A percentile compares a stretch with the other conserved stretches of the same genome.
Conservation (phyloP, 129 eudicot genomes). For the Logfia minima region DNA sequence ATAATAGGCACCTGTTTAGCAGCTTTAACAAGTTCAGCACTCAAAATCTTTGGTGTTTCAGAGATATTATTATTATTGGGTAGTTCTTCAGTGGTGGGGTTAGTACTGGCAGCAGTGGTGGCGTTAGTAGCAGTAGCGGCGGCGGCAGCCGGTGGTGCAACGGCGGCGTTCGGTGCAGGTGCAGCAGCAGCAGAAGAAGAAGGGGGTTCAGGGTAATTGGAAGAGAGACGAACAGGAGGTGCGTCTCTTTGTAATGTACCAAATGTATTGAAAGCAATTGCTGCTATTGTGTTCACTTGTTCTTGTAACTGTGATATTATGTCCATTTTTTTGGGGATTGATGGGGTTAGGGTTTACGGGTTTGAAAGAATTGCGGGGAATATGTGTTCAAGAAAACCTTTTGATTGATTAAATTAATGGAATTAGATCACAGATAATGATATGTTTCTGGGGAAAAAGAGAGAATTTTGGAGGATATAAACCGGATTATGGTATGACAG, state of each 20-base stretch:
- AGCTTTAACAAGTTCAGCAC: constrained; percentile 82
- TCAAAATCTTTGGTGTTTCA: constrained; percentile 67
- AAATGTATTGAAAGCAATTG: constrained; percentile 58
- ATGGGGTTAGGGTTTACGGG: constrained; percentile 8
- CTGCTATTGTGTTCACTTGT: constrained; percentile 58
- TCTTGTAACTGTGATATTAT: constrained; percentile 69
- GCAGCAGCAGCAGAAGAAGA: constrained; percentile 30
- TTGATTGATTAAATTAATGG: not conserved
- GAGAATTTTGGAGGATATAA: too few species aligned
- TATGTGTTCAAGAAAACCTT: not conserved
- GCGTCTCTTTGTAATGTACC: constrained; percentile 81
- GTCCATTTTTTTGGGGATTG: constrained; percentile 33
- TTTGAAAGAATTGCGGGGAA: not conserved
- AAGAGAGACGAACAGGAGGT: constrained; percentile 70
- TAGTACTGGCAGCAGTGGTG: constrained; percentile 30
- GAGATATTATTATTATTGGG: constrained; percentile 39
- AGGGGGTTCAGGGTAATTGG: constrained; percentile 70
- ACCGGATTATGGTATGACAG: too few species aligned
- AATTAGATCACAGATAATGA: too few species aligned
- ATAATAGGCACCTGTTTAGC: constrained; percentile 64
- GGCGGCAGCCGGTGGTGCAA: constrained; percentile 18
- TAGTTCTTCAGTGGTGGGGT: constrained; percentile 34
- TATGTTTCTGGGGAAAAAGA: too few species aligned
- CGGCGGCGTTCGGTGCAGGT: constrained; percentile 25
- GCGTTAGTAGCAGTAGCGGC: constrained; percentile 31